These are phyloP conservation scores for Psilocybe cyanescens DNA, from an alignment of 768 basidiomycete genomes.

Conservation along the genomic window DNA sequence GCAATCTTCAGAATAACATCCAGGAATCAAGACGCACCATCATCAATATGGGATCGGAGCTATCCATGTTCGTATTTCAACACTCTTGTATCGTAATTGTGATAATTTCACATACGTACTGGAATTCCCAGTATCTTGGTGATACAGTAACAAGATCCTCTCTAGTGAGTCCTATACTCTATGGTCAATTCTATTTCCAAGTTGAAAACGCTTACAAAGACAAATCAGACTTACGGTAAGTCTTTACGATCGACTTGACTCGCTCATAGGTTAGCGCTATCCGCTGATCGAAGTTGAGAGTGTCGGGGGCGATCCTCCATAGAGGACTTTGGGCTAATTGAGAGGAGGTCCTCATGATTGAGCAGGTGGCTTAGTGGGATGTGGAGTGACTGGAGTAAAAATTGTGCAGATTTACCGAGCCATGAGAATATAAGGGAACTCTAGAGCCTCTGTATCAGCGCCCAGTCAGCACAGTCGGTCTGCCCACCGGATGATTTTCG, in stretches of 20 bases:
- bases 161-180: not conserved
- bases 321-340: conserved; percentile 6
- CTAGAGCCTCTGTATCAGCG: not conserved
- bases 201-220: not conserved
- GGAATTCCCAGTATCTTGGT: conserved; percentile 3
- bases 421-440: not conserved
- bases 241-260: conserved; percentile 6
- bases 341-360: conserved; percentile 37
- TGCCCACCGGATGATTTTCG: too few relatives aligned
- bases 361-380: conserved; percentile 31
- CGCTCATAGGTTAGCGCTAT: conserved; percentile 9
- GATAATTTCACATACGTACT: not conserved
- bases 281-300: conserved; percentile 8
- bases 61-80: not conserved
- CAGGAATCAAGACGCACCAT: not conserved
- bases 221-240: conserved; percentile 3
- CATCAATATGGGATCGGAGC: conserved; percentile 4
- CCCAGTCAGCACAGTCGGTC: not conserved
- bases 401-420: not conserved
- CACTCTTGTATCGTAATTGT: not conserved
- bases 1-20: not conserved
- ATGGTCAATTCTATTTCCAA: not conserved
- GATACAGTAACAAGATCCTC: not conserved
- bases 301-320: conserved; percentile 9
- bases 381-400: not conserved